These are phyloP conservation scores for Pseudocercospora musae DNA, from an alignment of 2,329 filamentous ascomycete genomes.

Conservation along the genomic window DNA sequence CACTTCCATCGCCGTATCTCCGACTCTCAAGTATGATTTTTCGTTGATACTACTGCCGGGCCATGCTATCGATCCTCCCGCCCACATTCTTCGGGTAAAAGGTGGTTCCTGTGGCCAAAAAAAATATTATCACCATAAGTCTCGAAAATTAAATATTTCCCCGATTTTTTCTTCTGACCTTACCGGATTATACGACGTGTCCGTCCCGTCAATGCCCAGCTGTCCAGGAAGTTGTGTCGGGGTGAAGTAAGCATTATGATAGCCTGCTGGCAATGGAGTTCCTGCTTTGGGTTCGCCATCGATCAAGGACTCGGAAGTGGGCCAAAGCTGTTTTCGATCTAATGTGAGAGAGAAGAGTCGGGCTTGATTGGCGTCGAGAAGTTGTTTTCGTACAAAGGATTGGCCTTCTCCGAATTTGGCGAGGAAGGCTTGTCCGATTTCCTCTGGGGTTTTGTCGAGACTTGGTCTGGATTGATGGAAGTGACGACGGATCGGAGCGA, in stretches of 20 bases:
- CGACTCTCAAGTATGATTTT: slow-evolving; percentile 7
- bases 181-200: slow-evolving; percentile 19
- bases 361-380: slow-evolving; percentile 17
- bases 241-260: slow-evolving; percentile 18
- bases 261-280: slow-evolving; percentile 19
- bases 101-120: slow-evolving; percentile 9
- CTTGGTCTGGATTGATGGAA: not conserved
- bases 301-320: slow-evolving; percentile 1
- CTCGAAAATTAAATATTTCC: too few species aligned
- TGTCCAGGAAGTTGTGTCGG: slow-evolving; percentile 7
- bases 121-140: too few species aligned
- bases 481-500: not conserved
- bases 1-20: slow-evolving; percentile 10
- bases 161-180: too few species aligned
- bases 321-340: slow-evolving; percentile 12
- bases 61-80: slow-evolving; percentile 13
- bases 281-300: slow-evolving; percentile 8
- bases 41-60: not conserved
- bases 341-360: slow-evolving; percentile 15
- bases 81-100: slow-evolving; percentile 20
- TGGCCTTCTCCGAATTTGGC: slow-evolving; percentile 12
- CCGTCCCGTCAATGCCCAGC: slow-evolving; percentile 16
- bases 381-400: slow-evolving; percentile 11
- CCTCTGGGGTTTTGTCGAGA: slow-evolving; percentile 6
- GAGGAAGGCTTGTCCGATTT: slow-evolving; percentile 12